phyloP scores from a whole-genome alignment of 164 flowering plant species.

The Vitis vinifera region ASM3070453v1 NC_081808.1:817001-817500 shows the following conservation, averaged over 20 bases:
- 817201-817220: constrained; percentile 39
- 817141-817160: constrained; percentile 45
- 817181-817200: constrained; percentile 67
- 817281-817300: constrained; percentile 61
- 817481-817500: constrained; percentile 29
- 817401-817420: constrained; percentile 30
- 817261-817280: constrained; percentile 50
- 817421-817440: constrained; percentile 17
- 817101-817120: constrained; percentile 61
- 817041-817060: constrained; percentile 55
- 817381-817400: constrained; percentile 29
- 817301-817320: constrained; percentile 67
- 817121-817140: constrained; percentile 46
- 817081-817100: constrained; percentile 46
- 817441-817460: constrained; percentile 16
- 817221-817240: constrained; percentile 61
- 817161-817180: constrained; percentile 61
- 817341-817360: constrained; percentile 29
- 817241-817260: constrained; percentile 63
- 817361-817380: constrained; percentile 8
- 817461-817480: constrained; percentile 33
- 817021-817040: constrained; percentile 61
- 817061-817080: constrained; percentile 51
- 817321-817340: constrained; percentile 20
- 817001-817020: constrained; percentile 39